Conservation (phyloP, 2,329 filamentous ascomycete genomes). For the Arthrobotrys sinensis region DNA sequence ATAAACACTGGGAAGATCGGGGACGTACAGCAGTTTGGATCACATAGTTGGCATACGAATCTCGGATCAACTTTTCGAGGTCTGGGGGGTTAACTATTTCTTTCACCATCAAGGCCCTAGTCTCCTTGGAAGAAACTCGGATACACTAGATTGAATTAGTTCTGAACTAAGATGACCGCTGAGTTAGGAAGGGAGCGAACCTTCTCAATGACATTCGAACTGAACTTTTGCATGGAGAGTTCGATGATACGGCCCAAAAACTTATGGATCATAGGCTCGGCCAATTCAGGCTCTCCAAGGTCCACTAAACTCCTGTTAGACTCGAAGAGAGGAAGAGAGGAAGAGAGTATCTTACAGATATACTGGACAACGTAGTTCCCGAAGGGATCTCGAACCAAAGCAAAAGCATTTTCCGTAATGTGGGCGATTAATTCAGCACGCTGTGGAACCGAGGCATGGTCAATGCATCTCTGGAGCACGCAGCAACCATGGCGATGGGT, state of each 20-base stretch:
- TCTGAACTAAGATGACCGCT: not conserved
- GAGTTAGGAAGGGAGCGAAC: constrained; percentile 66
- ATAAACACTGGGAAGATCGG: not conserved
- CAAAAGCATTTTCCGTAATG: constrained; percentile 89
- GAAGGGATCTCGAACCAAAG: constrained; percentile 94
- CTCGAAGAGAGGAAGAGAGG: not conserved
- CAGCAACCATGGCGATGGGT: constrained; percentile 98
- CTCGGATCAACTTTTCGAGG: constrained; percentile 89
- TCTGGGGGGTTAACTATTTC: constrained; percentile 83
- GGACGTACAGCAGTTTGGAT: constrained; percentile 82
- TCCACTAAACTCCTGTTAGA: constrained; percentile 73
- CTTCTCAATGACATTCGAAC: constrained; percentile 98
- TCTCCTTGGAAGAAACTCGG: constrained; percentile 82
- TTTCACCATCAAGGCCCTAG: constrained; percentile 84
- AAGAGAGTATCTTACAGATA: constrained; percentile 73
- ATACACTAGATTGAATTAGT: constrained; percentile 72
- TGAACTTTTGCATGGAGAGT: constrained; percentile 96
- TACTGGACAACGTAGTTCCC: constrained; percentile 99
- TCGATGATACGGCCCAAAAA: constrained; percentile 81
- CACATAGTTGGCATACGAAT: constrained; percentile 97
- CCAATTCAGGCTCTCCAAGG: constrained; percentile 87
- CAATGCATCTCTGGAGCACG: constrained; percentile 97
- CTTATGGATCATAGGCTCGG: constrained; percentile 85
- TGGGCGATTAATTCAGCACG: constrained; percentile 87
- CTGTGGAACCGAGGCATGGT: constrained; percentile 91